Conservation (phyloP, 2,329 filamentous ascomycete genomes). For the Pseudogymnoascus sp. region DNA sequence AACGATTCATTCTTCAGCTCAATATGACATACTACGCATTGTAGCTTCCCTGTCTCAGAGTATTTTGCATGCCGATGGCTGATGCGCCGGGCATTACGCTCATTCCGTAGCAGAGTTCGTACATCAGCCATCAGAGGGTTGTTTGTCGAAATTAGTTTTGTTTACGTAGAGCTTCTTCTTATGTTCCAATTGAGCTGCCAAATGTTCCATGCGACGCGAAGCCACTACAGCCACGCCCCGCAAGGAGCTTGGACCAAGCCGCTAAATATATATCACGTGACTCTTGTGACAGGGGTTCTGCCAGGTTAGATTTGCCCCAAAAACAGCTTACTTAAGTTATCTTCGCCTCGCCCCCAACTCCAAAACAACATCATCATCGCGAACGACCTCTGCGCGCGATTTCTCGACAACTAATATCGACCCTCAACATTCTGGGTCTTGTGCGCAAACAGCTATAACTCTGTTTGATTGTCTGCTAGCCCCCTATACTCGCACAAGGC, state of each 20-base stretch:
- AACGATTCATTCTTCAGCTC: conserved; percentile 58
- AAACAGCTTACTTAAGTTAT: conserved; percentile 6
- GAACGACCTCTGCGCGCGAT: not conserved
- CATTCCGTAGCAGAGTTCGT: conserved; percentile 70
- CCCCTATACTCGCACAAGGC: not conserved
- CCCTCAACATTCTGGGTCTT: not conserved
- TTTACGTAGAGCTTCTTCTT: not conserved
- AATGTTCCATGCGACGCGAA: not conserved
- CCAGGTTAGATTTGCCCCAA: not conserved
- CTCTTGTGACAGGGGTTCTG: not conserved
- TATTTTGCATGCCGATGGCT: conserved; percentile 64
- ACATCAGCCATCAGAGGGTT: conserved; percentile 62
- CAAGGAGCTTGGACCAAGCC: not conserved
- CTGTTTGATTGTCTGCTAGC: conserved; percentile 8
- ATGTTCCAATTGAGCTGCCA: conserved; percentile 6
- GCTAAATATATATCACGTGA: not conserved
- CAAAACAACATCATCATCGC: conserved; percentile 11
- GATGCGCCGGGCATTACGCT: conserved; percentile 68
- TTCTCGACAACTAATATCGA: conserved; percentile 1
- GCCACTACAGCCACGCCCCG: not conserved
- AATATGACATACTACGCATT: conserved; percentile 61
- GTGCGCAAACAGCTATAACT: conserved; percentile 8
- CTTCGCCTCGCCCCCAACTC: not conserved
- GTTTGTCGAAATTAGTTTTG: not conserved
- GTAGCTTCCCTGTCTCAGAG: conserved; percentile 59